Evolutionary conservation across 2,329 filamentous ascomycete species (phyloP).

Genomic region (Penicillium paneum): DNA sequence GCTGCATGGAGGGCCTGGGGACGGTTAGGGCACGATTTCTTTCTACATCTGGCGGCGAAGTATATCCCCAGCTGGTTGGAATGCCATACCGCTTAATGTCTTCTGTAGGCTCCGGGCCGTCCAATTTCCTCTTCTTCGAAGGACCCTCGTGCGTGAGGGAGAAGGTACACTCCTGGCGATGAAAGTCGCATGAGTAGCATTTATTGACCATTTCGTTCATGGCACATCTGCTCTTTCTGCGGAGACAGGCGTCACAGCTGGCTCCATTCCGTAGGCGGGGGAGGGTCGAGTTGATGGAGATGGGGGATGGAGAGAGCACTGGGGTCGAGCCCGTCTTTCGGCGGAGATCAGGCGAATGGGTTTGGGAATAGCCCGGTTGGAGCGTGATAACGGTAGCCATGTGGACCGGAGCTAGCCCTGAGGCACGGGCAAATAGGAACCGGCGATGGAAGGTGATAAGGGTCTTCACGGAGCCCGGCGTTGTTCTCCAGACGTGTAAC

Average conservation of each 20-base stretch:
- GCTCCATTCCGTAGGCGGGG: slow-evolving; percentile 38
- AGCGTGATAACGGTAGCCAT: slow-evolving; percentile 43
- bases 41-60: neutral
- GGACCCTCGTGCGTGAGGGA: slow-evolving; percentile 28
- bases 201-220: slow-evolving; percentile 46
- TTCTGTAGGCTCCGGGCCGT: slow-evolving; percentile 28
- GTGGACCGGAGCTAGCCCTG: neutral
- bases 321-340: slow-evolving; percentile 25
- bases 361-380: slow-evolving; percentile 29
- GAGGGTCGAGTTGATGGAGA: slow-evolving; percentile 22
- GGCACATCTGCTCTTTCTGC: slow-evolving; percentile 43
- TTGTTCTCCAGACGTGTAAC: neutral
- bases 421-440: neutral
- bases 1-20: slow-evolving; percentile 27
- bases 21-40: slow-evolving; percentile 3
- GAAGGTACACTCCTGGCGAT: slow-evolving; percentile 46
- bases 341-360: slow-evolving; percentile 26
- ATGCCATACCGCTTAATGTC: slow-evolving; percentile 37
- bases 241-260: slow-evolving; percentile 44
- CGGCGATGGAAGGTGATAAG: neutral
- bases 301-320: slow-evolving; percentile 25
- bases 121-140: slow-evolving; percentile 42
- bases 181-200: slow-evolving; percentile 46
- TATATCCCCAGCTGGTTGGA: neutral
- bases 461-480: neutral